Evolutionary conservation across 116 monocot species (phyloP).

Genomic region (Papilionanthe hybrid): DNA sequence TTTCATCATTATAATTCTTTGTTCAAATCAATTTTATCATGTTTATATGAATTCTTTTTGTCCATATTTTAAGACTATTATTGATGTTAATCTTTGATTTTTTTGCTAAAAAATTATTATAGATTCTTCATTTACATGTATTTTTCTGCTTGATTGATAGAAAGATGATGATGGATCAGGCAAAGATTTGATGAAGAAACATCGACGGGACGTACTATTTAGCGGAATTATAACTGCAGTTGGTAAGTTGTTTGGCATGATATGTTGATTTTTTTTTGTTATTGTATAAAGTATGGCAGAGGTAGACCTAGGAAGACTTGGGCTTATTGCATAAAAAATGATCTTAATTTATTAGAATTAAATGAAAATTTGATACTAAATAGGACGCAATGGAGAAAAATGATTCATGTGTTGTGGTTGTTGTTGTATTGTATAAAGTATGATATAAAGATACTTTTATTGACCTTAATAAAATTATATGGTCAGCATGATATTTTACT

Average conservation of each 20-base stretch:
- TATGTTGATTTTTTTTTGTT: not conserved
- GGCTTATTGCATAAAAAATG: too few relatives aligned
- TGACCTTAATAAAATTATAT: too few relatives aligned
- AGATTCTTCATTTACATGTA: not conserved
- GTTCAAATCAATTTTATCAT: not conserved
- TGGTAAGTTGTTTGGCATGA: constrained; percentile 38
- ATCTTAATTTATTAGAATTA: too few relatives aligned
- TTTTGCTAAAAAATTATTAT: not conserved
- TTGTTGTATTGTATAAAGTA: not conserved
- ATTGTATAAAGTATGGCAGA: not conserved
- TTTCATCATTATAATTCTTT: not conserved
- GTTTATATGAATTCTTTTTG: not conserved
- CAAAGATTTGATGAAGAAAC: constrained; percentile 79
- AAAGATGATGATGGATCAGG: constrained; percentile 63
- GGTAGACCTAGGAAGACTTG: too few relatives aligned
- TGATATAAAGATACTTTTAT: not conserved
- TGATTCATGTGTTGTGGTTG: too few relatives aligned
- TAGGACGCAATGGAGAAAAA: too few relatives aligned
- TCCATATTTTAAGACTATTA: not conserved
- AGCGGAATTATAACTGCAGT: constrained; percentile 96
- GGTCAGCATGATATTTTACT: too few relatives aligned
- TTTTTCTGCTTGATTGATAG: constrained; percentile 15
- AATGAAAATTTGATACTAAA: too few relatives aligned
- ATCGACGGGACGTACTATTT: constrained; percentile 80
- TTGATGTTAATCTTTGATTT: constrained; percentile 1